Evolutionary conservation across 805 yeast genomes (phyloP).

Genomic region (Candida dendrica): DNA sequence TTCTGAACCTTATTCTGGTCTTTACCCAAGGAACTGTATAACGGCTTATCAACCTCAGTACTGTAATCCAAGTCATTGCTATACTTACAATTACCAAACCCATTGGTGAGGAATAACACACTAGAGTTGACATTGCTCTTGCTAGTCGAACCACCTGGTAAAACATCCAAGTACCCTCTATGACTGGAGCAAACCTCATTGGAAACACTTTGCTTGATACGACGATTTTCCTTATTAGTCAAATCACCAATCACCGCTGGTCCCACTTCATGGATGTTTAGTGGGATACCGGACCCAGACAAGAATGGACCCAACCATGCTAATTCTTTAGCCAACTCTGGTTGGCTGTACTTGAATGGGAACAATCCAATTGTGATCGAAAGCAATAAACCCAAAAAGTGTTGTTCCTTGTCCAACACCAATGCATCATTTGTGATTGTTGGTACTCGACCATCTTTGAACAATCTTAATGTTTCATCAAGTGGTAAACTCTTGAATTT

Average conservation of each 20-base stretch:
- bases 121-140: neutral
- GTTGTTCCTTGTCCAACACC: slow-evolving; percentile 10
- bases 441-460: slow-evolving; percentile 22
- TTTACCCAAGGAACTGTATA: slow-evolving; percentile 2
- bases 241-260: slow-evolving; percentile 10
- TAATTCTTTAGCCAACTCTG: slow-evolving; percentile 22
- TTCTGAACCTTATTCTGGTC: slow-evolving; percentile 3
- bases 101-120: slow-evolving; percentile 10
- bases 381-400: slow-evolving; percentile 17
- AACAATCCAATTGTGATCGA: slow-evolving; percentile 13
- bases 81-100: slow-evolving; percentile 8
- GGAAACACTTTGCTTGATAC: slow-evolving; percentile 8
- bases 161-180: slow-evolving; percentile 5
- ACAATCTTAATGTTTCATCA: slow-evolving; percentile 7
- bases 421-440: slow-evolving; percentile 7
- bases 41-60: slow-evolving; percentile 6
- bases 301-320: slow-evolving; percentile 25
- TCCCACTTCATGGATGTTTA: slow-evolving; percentile 6
- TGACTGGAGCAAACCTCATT: slow-evolving; percentile 14
- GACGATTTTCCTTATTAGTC: slow-evolving; percentile 8
- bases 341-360: slow-evolving; percentile 12
- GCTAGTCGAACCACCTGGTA: neutral
- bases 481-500: slow-evolving; percentile 1
- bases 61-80: slow-evolving; percentile 1
- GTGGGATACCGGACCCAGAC: slow-evolving; percentile 4